phyloP scores from a whole-genome alignment of 805 yeast genomes.

The Cyberlindnera meyerae region DNA sequence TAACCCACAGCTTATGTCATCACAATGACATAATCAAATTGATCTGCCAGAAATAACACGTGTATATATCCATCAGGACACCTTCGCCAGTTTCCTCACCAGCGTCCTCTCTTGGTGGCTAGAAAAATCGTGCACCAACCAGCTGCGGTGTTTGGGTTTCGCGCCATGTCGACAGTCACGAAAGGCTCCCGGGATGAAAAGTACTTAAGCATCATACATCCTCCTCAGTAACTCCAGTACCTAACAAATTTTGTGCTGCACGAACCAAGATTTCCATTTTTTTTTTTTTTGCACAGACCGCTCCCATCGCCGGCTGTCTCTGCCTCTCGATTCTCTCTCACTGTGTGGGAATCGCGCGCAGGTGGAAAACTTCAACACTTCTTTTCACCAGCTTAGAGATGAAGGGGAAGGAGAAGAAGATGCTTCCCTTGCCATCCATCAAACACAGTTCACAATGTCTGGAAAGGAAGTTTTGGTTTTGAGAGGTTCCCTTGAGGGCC shows the following conservation, averaged over 20 bases:
- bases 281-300: slow-evolving; percentile 4
- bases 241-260: slow-evolving; percentile 15
- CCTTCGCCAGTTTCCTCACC: too few relatives aligned
- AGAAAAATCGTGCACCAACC: not conserved
- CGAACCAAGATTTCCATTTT: too few relatives aligned
- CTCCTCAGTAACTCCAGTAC: slow-evolving; percentile 22
- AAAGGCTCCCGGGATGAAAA: slow-evolving; percentile 6
- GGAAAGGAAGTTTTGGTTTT: slow-evolving; percentile 95
- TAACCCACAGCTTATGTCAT: too few relatives aligned
- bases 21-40: slow-evolving; percentile 10
- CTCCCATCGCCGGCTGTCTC: slow-evolving; percentile 7
- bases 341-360: not conserved
- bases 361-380: slow-evolving; percentile 6
- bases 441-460: slow-evolving; percentile 45
- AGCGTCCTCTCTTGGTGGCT: too few relatives aligned
- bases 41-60: too few relatives aligned
- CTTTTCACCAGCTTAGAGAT: slow-evolving; percentile 1
- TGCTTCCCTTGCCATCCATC: too few relatives aligned
- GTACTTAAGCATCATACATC: slow-evolving; percentile 21
- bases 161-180: slow-evolving; percentile 16
- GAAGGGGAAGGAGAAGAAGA: not conserved
- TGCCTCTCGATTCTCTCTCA: not conserved
- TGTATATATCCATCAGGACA: not conserved
- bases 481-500: slow-evolving; percentile 99
- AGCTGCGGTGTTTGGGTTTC: slow-evolving; percentile 6